Evolutionary conservation across 2,329 filamentous ascomycete species (phyloP), one percentile per base, ranked within the genome.

Genomic region (Aspergillus sp.): DNA sequence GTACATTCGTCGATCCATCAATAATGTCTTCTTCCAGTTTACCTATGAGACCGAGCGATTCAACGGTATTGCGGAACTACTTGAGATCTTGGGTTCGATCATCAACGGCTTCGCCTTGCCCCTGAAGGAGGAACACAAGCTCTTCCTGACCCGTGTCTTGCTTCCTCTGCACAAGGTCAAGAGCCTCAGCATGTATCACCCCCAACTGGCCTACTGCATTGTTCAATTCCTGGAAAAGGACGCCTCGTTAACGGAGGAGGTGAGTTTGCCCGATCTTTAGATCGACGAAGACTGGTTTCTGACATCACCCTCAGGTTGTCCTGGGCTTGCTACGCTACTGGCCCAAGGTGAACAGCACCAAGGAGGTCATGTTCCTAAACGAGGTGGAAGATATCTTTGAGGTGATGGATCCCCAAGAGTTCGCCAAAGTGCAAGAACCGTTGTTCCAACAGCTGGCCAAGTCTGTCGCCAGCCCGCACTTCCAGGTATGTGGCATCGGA

Each of bases 21-120:
- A 99, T 84, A 97, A 99, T 68, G 94, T 99, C 64, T 99, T 99
- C 78, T 99, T 99, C 82, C 94, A 99, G 70, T 99, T 99, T 73
- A 92, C 91, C 55, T 99, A 99, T 71, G 94, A 99, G 75, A 99
- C 94, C 3, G 94, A 99, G 74, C 85, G 94, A 54, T 97, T 99
- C 78, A 99, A 99, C 65, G 94, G 94, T 49, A 97, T 99, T 66
- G 94, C 94, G 3, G 94, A 99, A 73, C 80, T 99, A 25, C 81
- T 99, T 32, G 94, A 99, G 71, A 99, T 99, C 61, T 79, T 99
- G 47, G 94, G 94, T 25, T 97, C 94, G 59, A 99, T 99, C 68
- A 99, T 99, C 80, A 99, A 99, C 71, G 94, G 94, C 43, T 99
- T 99, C 70, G 94, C 94, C 19, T 78, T 99, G 52, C 94, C 94